Conservation (phyloP, 148 eudicot species). For the Salicornia ramosissima region DNA sequence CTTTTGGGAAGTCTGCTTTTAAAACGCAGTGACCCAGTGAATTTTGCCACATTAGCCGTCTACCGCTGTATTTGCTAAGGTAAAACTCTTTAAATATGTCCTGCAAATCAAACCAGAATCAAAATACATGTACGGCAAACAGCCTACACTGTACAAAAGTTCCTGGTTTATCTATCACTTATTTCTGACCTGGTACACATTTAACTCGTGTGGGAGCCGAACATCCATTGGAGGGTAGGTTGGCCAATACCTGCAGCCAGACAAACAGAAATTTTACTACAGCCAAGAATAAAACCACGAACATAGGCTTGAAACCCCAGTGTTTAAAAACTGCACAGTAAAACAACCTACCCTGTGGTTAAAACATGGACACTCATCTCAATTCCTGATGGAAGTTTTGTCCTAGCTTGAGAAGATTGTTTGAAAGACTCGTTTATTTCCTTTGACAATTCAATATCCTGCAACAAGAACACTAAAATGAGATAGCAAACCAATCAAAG, state of each 20-base stretch:
- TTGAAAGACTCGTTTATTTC: slow-evolving; percentile 95
- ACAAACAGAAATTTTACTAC: slow-evolving; percentile 13
- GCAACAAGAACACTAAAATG: slow-evolving; percentile 25
- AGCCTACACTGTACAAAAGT: not conserved
- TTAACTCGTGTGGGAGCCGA: slow-evolving; percentile 88
- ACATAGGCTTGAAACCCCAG: not conserved
- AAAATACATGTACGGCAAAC: not conserved
- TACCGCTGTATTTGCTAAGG: slow-evolving; percentile 89
- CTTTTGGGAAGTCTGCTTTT: slow-evolving; percentile 83
- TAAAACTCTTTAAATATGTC: slow-evolving; percentile 95
- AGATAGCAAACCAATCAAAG: not conserved
- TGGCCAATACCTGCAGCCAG: slow-evolving; percentile 86
- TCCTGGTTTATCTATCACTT: slow-evolving; percentile 8
- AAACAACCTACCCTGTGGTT: slow-evolving; percentile 71
- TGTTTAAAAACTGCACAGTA: not conserved
- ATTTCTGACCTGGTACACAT: slow-evolving; percentile 81
- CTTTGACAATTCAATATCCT: slow-evolving; percentile 95
- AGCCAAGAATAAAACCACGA: not conserved
- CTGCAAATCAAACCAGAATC: slow-evolving; percentile 35
- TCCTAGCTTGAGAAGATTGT: slow-evolving; percentile 95
- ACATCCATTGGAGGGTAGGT: slow-evolving; percentile 98
- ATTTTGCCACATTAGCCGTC: slow-evolving; percentile 98
- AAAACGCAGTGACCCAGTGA: slow-evolving; percentile 93
- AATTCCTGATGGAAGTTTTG: slow-evolving; percentile 92
- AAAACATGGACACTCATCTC: slow-evolving; percentile 98